Evolutionary conservation across 1,139 yeast genomes (phyloP).

Genomic region (Taphrina pruni): DNA sequence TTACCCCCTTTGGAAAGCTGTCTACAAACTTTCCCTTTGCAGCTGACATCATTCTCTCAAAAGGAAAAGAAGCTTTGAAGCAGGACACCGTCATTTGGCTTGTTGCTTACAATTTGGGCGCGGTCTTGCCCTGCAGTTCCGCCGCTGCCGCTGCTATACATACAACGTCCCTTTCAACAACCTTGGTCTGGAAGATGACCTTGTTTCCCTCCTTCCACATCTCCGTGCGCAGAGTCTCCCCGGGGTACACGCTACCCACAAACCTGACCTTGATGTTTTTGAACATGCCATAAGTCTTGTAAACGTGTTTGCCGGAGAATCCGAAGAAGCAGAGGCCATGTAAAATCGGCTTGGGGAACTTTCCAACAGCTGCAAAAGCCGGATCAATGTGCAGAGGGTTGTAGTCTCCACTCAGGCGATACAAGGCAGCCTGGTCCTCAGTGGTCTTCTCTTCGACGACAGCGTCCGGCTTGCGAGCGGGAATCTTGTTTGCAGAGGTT

Average conservation of each 20-base stretch:
- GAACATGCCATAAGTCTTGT: constrained; percentile 80
- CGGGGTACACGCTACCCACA: constrained; percentile 94
- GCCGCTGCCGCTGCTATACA: constrained; percentile 91
- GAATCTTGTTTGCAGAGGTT: constrained; percentile 68
- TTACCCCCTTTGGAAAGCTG: not conserved
- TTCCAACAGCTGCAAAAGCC: constrained; percentile 83
- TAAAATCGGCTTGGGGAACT: constrained; percentile 77
- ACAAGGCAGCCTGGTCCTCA: constrained; percentile 82
- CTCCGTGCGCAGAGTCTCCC: constrained; percentile 78
- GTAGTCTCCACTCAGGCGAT: constrained; percentile 90
- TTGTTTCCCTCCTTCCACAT: constrained; percentile 79
- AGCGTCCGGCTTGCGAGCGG: constrained; percentile 71
- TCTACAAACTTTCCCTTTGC: not conserved
- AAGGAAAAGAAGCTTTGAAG: too few relatives aligned
- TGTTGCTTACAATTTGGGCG: constrained; percentile 18
- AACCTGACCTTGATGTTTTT: constrained; percentile 89
- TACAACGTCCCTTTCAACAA: constrained; percentile 74
- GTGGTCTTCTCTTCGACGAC: constrained; percentile 65
- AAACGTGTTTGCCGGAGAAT: constrained; percentile 73
- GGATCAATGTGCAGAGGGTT: constrained; percentile 97
- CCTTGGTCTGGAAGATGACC: constrained; percentile 82
- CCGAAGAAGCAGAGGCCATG: constrained; percentile 94
- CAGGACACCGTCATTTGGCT: not conserved
- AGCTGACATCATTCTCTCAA: not conserved
- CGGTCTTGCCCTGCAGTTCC: constrained; percentile 55